These are phyloP conservation scores for Remersonia thermophila DNA, from an alignment of 2,329 filamentous ascomycete species.

Conservation along the genomic window DNA sequence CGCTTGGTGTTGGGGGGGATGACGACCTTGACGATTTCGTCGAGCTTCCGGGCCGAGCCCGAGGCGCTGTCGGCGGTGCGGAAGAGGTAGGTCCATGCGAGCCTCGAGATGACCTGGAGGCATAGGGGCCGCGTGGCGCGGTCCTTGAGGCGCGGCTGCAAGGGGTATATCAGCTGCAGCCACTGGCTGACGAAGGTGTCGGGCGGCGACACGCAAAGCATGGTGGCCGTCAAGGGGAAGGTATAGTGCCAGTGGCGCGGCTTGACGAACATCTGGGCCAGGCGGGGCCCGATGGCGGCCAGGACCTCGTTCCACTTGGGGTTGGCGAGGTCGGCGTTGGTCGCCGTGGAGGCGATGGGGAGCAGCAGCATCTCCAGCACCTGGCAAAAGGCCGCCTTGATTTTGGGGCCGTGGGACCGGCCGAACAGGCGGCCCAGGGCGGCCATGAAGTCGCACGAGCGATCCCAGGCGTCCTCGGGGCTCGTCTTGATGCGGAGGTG, in stretches of 20 bases:
- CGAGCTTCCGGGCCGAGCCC: slow-evolving; percentile 63
- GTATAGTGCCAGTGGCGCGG: slow-evolving; percentile 83
- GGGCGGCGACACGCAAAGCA: slow-evolving; percentile 77
- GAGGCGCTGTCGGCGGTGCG: slow-evolving; percentile 61
- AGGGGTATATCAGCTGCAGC: slow-evolving; percentile 65
- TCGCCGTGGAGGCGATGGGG: slow-evolving; percentile 72
- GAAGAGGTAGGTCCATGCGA: slow-evolving; percentile 92
- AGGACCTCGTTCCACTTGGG: slow-evolving; percentile 83
- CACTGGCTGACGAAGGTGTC: slow-evolving; percentile 79
- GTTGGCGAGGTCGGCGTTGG: slow-evolving; percentile 60
- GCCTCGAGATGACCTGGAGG: slow-evolving; percentile 75
- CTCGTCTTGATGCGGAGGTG: slow-evolving; percentile 67
- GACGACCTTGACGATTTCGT: slow-evolving; percentile 78
- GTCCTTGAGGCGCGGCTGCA: slow-evolving; percentile 78
- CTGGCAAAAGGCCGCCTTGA: slow-evolving; percentile 92
- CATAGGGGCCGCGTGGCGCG: slow-evolving; percentile 64
- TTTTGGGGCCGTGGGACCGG: slow-evolving; percentile 71
- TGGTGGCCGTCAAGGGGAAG: slow-evolving; percentile 75
- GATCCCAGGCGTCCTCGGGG: slow-evolving; percentile 65
- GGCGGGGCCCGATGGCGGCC: slow-evolving; percentile 60
- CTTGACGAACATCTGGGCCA: slow-evolving; percentile 78
- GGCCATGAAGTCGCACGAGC: slow-evolving; percentile 80
- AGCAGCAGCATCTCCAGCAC: slow-evolving; percentile 77
- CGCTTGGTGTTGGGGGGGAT: slow-evolving; percentile 63
- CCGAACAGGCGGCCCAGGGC: slow-evolving; percentile 71